Evolutionary conservation across 768 basidiomycete species (phyloP).

Genomic region (Kwoniella newhampshirensis): DNA sequence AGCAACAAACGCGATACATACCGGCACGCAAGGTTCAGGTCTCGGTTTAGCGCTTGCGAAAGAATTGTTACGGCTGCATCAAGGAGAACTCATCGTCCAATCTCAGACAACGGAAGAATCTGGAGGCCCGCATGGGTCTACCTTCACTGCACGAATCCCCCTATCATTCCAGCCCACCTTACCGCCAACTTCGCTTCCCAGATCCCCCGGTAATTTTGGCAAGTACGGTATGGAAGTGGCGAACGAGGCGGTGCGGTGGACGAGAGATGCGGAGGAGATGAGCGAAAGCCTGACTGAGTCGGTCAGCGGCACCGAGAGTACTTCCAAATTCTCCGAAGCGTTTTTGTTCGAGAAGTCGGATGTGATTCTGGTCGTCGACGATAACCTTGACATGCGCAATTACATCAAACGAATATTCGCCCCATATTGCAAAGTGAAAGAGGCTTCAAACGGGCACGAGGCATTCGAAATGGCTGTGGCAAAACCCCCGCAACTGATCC

Average conservation of each 20-base stretch:
- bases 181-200: background rate
- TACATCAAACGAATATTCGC: conserved; percentile 53
- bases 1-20: conserved; percentile 43
- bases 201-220: conserved; percentile 16
- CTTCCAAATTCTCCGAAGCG: conserved; percentile 25
- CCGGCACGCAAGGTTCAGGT: conserved; percentile 54
- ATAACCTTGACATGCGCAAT: conserved; percentile 51
- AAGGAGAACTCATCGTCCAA: conserved; percentile 49
- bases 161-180: conserved; percentile 9
- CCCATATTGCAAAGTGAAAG: conserved; percentile 52
- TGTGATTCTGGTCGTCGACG: conserved; percentile 51
- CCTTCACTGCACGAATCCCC: conserved; percentile 44
- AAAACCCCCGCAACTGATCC: conserved; percentile 49
- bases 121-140: conserved; percentile 36
- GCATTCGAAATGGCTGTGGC: conserved; percentile 44
- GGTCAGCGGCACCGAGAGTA: conserved; percentile 6
- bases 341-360: conserved; percentile 52
- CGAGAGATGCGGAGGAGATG: conserved; percentile 19
- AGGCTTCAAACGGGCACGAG: conserved; percentile 51
- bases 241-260: conserved; percentile 52
- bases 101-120: conserved; percentile 42
- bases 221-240: conserved; percentile 51
- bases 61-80: conserved; percentile 55
- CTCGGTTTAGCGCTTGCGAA: conserved; percentile 51
- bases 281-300: conserved; percentile 24